phyloP scores from a whole-genome alignment of 2,329 filamentous ascomycete species.

The Cladosporium oxysporum region DNA sequence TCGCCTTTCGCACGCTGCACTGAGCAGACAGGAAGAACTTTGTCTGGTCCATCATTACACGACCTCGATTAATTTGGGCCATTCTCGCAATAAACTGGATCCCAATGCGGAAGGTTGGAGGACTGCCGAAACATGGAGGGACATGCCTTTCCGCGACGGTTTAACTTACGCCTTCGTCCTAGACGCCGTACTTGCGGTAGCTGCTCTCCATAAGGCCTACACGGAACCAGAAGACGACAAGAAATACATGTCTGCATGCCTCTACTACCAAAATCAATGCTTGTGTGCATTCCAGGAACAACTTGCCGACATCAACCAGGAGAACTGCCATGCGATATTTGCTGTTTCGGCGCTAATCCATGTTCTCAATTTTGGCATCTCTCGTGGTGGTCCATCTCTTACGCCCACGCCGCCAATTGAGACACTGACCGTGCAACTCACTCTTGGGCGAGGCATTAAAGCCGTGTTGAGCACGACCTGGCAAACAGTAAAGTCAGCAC shows the following conservation, averaged over 20 bases:
- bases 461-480: background rate
- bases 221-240: background rate
- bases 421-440: background rate
- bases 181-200: constrained; percentile 6
- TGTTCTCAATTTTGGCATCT: background rate
- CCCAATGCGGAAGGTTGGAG: background rate
- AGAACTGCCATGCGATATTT: constrained; percentile 12
- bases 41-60: constrained; percentile 11
- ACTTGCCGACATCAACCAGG: background rate
- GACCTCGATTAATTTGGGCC: background rate
- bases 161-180: background rate
- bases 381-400: background rate
- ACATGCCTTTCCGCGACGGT: constrained; percentile 15
- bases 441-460: background rate
- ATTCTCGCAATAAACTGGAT: background rate
- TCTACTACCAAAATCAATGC: constrained; percentile 11
- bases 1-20: background rate
- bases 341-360: constrained; percentile 3
- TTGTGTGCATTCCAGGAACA: background rate
- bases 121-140: background rate
- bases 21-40: constrained; percentile 12
- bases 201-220: constrained; percentile 11
- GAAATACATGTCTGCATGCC: constrained; percentile 11
- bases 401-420: background rate
- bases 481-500: background rate